phyloP scores from a whole-genome alignment of 495 filamentous ascomycete species.

The Neurospora sp. region DNA sequence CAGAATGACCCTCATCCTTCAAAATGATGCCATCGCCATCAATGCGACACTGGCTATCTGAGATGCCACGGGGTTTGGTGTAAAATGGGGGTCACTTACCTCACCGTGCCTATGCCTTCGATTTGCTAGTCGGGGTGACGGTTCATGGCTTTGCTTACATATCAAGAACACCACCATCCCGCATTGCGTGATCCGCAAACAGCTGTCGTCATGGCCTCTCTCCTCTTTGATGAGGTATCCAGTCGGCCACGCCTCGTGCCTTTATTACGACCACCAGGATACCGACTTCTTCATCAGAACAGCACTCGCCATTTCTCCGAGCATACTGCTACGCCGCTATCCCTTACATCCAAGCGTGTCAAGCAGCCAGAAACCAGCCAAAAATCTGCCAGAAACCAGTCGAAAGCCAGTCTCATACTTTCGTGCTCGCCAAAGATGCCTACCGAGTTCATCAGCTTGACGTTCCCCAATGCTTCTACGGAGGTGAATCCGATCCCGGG shows the following conservation, averaged over 20 bases:
- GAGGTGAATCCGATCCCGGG: conserved; percentile 40
- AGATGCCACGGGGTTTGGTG: not conserved
- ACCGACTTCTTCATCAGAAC: not conserved
- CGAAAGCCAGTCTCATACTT: not conserved
- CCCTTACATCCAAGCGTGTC: not conserved
- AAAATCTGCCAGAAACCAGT: not conserved
- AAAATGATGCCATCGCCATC: not conserved
- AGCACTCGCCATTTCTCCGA: not conserved
- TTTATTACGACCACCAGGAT: not conserved
- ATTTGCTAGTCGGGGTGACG: not conserved
- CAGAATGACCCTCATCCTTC: not conserved
- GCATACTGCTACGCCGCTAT: not conserved
- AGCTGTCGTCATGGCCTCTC: not conserved
- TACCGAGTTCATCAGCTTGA: conserved; percentile 45
- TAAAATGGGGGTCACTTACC: not conserved
- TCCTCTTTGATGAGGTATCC: not conserved
- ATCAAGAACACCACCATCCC: not conserved
- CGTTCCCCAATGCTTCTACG: conserved; percentile 40
- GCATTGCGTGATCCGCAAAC: not conserved
- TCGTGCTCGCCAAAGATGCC: conserved; percentile 26
- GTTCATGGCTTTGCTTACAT: not conserved
- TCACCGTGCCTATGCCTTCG: not conserved
- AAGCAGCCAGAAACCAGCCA: not conserved
- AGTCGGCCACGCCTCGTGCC: not conserved
- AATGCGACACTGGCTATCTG: not conserved